Base-by-base conservation (phyloP, 2,329 filamentous ascomycete genomes). In the Aspergillus latus region DNA sequence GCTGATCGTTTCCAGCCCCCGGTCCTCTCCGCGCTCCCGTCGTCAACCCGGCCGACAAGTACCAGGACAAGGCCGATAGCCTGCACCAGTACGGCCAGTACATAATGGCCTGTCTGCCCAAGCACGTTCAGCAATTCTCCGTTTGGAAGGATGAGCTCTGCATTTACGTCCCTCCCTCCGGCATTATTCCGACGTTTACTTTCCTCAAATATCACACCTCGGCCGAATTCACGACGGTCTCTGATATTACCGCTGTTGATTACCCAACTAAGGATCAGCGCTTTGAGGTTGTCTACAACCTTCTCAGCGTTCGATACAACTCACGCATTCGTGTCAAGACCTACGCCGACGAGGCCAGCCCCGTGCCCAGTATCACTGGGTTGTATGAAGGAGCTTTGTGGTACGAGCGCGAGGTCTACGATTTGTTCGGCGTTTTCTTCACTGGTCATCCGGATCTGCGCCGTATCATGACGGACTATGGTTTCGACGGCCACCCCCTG, bases 121-220 rank as follows among this genome's bases (percentile, higher is more conserved):
- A 97, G 82, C 97, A 96, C 78, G 85, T 99, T 68, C 95, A 99
- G 80, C 94, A 99, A 79, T 97, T 97, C 80, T 96, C 92, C 10
- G 93, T 99, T 54, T 99, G 94, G 94, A 99, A 99, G 80, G 94
- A 99, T 73, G 94, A 99, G 78, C 86, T 99, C 72, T 92, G 89
- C 67, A 90, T 97, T 74, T 93, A 95, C 77, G 94, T 97, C 70
- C 82, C 90, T 47, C 94, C 94, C 1, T 79, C 89, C 37, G 94
- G 91, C 65, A 86, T 97, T 66, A 85, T 97, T 65, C 94, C 94
- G 39, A 89, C 96, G 68, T 92, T 99, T 76, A 86, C 84, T 59
- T 99, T 99, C 80, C 83, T 99, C 68, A 97, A 97, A 80, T 89
- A 96, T 80, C 96, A 99, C 82, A 97, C 94, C 37, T 88, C 94